Evolutionary conservation across 352 stramenopile species (phyloP), one percentile per base, ranked within the genome.

Genomic region (Plasmopara viticola): DNA sequence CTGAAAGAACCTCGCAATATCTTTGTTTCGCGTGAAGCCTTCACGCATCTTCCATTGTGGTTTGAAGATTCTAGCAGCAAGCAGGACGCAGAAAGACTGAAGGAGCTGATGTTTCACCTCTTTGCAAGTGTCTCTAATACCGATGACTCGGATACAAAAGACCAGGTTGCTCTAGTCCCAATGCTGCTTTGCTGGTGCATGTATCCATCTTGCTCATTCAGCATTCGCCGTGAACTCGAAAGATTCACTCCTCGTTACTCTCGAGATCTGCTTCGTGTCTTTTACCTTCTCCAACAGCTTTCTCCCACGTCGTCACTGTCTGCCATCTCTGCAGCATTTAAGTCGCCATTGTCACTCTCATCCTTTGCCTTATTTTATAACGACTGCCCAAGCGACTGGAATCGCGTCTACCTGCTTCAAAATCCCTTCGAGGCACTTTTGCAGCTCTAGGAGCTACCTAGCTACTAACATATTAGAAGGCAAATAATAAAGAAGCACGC

Each of bases 181-280:
- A 72, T 82, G 69, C 48, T 79, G 28, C 56, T 82, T 9, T 40
- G 29, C n/a, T 79, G 64, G 66, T 75, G 68, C 20, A 15, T 53
- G 8, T 46, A 73, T 40, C 68, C 72, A 12, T 56, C 49, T 13
- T 61, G 44, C 37, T 56, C 40, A n/a, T 62, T 64, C 35, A 53
- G 40, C 13, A 33, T 84, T 4, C 62, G 64, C 9, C 48, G 20
- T 12, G 62, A 83, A 17, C 44, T 85, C 4, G 53, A 62, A 4
- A 30, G 58, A 4, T 68, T 79, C 13, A 35, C 76, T 6, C 71
- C 73, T 48, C 40, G 30, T 5, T 84, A 66, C 25, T 56, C 73
- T 0, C 59, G 76, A 30, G 73, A 71, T 1, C 43, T 84, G 14
- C 55, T 59, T 35, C 71, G 76, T 39, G 69, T 48, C 8, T 77